Base-by-base conservation (phyloP, 1,139 yeast genomes). In the Blastobotrys apis region DNA sequence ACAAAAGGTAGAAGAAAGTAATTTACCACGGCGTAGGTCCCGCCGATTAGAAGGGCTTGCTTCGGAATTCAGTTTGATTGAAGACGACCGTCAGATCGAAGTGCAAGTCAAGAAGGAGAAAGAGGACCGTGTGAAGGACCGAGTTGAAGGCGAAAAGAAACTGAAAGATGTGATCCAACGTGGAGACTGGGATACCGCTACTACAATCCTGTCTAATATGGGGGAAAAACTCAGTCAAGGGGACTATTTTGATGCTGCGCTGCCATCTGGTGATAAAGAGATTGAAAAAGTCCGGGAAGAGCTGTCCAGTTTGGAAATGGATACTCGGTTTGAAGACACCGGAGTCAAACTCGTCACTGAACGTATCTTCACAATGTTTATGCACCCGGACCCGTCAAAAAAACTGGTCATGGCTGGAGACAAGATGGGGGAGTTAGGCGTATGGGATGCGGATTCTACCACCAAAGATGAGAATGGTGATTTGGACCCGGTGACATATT, bases 351-450 rank as follows among this genome's bases (percentile, higher is more conserved):
- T 90, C 29, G 78, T 88, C 0, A 77, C 77, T 31, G 83, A 82
- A 45, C 71, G 98, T 49, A 80, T 90, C 59, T 79, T 90, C 0
- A 70, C 86, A 2, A 73, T 87, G 44, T 71, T 73, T 36, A 82
- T 86, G 61, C 97, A 90, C 62, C 96, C 97, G 0, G 66, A 84
- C 0, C 64, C 63, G 1, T 73, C 72, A 0, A 79, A 80, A 53
- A 72, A 84, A 51, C 60, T 92, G 3, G 72, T 87, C 2, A 62
- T 85, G 34, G 97, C 90, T 0, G 97, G 97, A 39, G 97, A 92
- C 64, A 85, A 88, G 17, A 68, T 71, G 15, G 97, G 97, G 5
- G 76, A 80, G 52, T 65, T 88, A 41, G 97, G 97, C 0, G 72
- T 90, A n/a, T 92, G 97, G 97, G 81, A 90, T 33, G 81, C 84